Evolutionary conservation across 768 basidiomycete species (phyloP).

Genomic region (Tulasnella calospora): DNA sequence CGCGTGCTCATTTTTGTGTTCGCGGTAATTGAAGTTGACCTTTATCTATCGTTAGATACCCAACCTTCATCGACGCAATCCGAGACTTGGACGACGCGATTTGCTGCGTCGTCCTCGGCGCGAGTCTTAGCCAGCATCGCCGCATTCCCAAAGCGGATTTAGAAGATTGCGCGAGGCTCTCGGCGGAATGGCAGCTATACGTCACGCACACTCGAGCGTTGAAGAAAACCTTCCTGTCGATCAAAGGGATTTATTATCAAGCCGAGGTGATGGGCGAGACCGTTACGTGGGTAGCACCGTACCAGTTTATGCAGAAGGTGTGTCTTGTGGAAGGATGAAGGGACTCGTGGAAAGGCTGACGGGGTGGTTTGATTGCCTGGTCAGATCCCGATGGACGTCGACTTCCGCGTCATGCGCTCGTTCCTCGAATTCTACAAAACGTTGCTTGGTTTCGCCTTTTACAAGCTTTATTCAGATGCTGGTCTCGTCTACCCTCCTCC

Average conservation of each 20-base stretch:
- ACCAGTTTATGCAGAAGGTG: conserved; percentile 94
- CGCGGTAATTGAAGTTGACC: conserved; percentile 33
- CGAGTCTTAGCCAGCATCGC: conserved; percentile 80
- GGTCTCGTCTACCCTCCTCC: conserved; percentile 95
- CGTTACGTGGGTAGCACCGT: conserved; percentile 94
- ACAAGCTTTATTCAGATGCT: conserved; percentile 95
- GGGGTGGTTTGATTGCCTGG: not conserved
- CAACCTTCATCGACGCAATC: conserved; percentile 91
- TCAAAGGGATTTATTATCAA: conserved; percentile 98
- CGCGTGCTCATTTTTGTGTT: too few relatives aligned
- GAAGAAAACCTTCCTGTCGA: conserved; percentile 88
- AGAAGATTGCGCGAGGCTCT: conserved; percentile 82
- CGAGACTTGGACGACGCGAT: conserved; percentile 96
- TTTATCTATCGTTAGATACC: conserved; percentile 99
- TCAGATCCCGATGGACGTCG: conserved; percentile 90
- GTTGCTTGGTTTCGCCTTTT: conserved; percentile 88
- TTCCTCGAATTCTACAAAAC: conserved; percentile 99
- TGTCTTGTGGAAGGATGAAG: conserved; percentile 31
- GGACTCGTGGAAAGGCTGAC: conserved; percentile 13
- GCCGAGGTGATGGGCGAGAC: conserved; percentile 90
- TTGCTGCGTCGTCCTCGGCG: conserved; percentile 90
- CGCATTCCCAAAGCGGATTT: conserved; percentile 77
- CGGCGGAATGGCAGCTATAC: conserved; percentile 96
- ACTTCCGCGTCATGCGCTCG: conserved; percentile 95
- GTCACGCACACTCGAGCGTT: conserved; percentile 81